These are phyloP conservation scores for Saprolegnia parasitica DNA, from an alignment of 352 stramenopile genomes.

Conservation along the genomic window DNA sequence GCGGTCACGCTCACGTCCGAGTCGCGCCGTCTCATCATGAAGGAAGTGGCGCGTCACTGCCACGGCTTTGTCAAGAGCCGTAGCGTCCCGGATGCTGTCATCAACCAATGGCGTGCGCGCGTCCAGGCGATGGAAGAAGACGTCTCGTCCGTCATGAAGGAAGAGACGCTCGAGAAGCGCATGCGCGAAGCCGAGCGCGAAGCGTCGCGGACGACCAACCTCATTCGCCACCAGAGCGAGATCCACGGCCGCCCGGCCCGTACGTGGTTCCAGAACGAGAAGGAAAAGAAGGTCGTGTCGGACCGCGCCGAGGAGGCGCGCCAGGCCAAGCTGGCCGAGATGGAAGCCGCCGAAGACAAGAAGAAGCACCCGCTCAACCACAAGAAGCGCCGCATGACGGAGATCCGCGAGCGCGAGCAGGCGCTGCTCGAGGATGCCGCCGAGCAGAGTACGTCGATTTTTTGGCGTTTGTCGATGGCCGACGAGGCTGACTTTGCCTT, in stretches of 20 bases:
- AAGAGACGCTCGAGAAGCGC: slow-evolving; percentile 87
- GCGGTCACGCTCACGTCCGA: slow-evolving; percentile 89
- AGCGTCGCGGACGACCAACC: slow-evolving; percentile 80
- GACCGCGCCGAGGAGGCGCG: slow-evolving; percentile 65
- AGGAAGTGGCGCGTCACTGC: slow-evolving; percentile 88
- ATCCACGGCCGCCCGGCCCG: slow-evolving; percentile 80
- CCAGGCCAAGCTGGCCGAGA: slow-evolving; percentile 38
- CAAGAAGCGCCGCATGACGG: slow-evolving; percentile 79
- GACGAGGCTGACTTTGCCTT: slow-evolving; percentile 15
- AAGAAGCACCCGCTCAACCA: slow-evolving; percentile 85
- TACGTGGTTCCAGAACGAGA: slow-evolving; percentile 91
- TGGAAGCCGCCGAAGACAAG: slow-evolving; percentile 43
- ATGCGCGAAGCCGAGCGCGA: slow-evolving; percentile 88
- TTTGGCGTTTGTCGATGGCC: no score
- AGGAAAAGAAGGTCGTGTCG: slow-evolving; percentile 81
- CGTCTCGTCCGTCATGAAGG: slow-evolving; percentile 75
- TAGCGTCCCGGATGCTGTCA: slow-evolving; percentile 82
- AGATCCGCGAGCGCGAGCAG: slow-evolving; percentile 81
- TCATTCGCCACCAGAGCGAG: slow-evolving; percentile 88
- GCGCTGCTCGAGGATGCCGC: slow-evolving; percentile 63
- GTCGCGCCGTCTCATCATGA: slow-evolving; percentile 89
- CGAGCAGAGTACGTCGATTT: slow-evolving; percentile 43
- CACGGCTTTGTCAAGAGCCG: slow-evolving; percentile 88
- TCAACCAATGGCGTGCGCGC: slow-evolving; percentile 79
- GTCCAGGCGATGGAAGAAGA: slow-evolving; percentile 81